A percentile compares a stretch with the other conserved stretches of the same genome.
Evolutionary conservation across 495 filamentous ascomycete species (phyloP).

Genomic region (Cercophora samala): DNA sequence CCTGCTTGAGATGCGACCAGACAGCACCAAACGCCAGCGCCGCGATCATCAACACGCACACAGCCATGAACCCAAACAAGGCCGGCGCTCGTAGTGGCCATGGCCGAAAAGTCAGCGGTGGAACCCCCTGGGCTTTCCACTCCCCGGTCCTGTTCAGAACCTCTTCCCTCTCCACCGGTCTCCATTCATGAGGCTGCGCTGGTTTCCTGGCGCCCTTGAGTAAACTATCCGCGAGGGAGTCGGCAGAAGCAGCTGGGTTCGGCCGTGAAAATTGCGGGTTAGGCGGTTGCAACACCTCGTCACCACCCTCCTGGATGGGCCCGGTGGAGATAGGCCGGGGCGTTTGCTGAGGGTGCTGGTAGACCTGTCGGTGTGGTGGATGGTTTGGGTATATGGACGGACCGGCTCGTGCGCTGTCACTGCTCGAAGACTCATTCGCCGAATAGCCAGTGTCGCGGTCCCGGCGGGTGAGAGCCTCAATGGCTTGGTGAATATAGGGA

Average conservation of each 20-base stretch:
- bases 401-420: conserved; percentile 19
- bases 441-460: conserved; percentile 34
- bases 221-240: conserved; percentile 31
- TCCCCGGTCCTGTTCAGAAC: conserved; percentile 20
- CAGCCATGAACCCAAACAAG: conserved; percentile 53
- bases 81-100: conserved; percentile 60
- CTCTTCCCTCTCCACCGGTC: conserved; percentile 22
- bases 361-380: conserved; percentile 12
- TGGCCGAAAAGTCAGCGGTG: conserved; percentile 63
- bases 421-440: conserved; percentile 28
- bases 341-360: conserved; percentile 7
- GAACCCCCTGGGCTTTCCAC: conserved; percentile 23
- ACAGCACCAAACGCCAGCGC: conserved; percentile 70
- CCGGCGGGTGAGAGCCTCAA: conserved; percentile 43
- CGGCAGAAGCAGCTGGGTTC: conserved; percentile 27
- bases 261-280: conserved; percentile 7
- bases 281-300: conserved; percentile 9
- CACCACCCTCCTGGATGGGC: background rate
- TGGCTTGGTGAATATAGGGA: conserved; percentile 47
- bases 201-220: conserved; percentile 24
- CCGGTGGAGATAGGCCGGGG: background rate
- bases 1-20: conserved; percentile 60
- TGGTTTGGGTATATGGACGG: conserved; percentile 15
- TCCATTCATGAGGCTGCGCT: conserved; percentile 33
- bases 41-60: conserved; percentile 67